These are phyloP conservation scores for Telfairia occidentalis DNA, from an alignment of 331 rosid genomes.

Conservation along the genomic window DNA sequence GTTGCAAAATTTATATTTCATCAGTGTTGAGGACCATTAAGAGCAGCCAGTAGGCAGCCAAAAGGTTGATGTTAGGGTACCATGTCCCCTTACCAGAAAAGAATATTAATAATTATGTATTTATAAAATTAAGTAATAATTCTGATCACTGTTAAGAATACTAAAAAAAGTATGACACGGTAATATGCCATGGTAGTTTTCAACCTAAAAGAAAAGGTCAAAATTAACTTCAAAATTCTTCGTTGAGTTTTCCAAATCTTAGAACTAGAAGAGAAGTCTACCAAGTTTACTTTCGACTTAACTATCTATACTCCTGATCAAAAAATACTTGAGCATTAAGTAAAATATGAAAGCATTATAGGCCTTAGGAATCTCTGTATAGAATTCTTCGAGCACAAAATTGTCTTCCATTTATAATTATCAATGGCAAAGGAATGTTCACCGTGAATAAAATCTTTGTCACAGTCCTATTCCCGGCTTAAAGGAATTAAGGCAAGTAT, in stretches of 20 bases:
- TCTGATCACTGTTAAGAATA: not conserved
- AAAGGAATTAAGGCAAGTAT: not conserved
- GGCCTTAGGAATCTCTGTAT: not conserved
- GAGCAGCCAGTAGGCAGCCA: not conserved
- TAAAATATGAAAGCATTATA: not conserved
- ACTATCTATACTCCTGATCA: not conserved
- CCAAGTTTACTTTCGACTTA: not conserved
- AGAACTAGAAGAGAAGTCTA: not conserved
- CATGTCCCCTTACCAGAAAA: not conserved
- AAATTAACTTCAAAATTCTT: not conserved
- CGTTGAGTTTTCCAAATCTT: not conserved
- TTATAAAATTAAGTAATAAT: not conserved
- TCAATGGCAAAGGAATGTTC: not conserved
- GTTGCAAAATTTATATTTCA: not conserved
- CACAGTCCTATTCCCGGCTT: not conserved
- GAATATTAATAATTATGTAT: not conserved
- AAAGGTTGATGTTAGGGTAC: not conserved
- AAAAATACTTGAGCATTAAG: not conserved
- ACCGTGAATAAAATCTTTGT: not conserved
- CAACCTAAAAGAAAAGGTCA: not conserved
- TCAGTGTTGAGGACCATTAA: not conserved
- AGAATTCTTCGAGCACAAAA: not conserved
- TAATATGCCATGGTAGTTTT: not conserved
- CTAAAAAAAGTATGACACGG: not conserved
- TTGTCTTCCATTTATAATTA: not conserved